A percentile compares a stretch with the other conserved stretches of the same genome.
Conservation (phyloP, 768 basidiomycete genomes). For the Tylopilus plumbeoviolaceoides region DNA sequence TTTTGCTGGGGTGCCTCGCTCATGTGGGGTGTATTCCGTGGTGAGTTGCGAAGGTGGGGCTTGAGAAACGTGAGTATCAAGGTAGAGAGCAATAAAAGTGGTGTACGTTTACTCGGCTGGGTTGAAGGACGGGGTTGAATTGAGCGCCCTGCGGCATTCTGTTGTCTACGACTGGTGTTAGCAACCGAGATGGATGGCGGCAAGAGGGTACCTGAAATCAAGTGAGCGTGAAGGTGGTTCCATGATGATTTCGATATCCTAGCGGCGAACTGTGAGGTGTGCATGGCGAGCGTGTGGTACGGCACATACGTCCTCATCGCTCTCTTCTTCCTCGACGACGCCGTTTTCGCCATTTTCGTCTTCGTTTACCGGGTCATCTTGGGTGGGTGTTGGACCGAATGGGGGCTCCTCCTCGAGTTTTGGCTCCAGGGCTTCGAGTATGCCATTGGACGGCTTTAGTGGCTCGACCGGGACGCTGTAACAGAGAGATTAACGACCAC, state of each 20-base stretch:
- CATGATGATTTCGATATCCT: constrained; percentile 93
- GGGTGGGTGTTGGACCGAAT: constrained; percentile 21
- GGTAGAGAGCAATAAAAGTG: not conserved
- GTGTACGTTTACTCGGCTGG: constrained; percentile 30
- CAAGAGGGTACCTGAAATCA: constrained; percentile 57
- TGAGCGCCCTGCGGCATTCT: constrained; percentile 31
- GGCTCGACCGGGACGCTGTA: constrained; percentile 40
- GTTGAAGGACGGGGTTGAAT: constrained; percentile 29
- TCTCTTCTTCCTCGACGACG: constrained; percentile 40
- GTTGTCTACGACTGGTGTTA: constrained; percentile 29
- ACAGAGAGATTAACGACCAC: constrained; percentile 19
- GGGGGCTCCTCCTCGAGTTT: constrained; percentile 37
- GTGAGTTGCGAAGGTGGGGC: constrained; percentile 57
- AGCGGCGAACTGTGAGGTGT: constrained; percentile 4
- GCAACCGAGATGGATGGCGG: not conserved
- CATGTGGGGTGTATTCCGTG: constrained; percentile 78
- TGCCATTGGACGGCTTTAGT: constrained; percentile 42
- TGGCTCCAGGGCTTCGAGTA: constrained; percentile 48
- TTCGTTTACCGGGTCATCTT: constrained; percentile 24
- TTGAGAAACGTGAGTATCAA: constrained; percentile 12
- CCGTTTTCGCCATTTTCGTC: constrained; percentile 34
- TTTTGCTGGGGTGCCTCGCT: constrained; percentile 48
- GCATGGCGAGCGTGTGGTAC: not conserved
- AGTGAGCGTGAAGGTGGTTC: constrained; percentile 69
- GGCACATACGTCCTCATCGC: constrained; percentile 44